Evolutionary conservation across 1,139 yeast genomes (phyloP).

Genomic region (Debaryomyces subglobosus): DNA sequence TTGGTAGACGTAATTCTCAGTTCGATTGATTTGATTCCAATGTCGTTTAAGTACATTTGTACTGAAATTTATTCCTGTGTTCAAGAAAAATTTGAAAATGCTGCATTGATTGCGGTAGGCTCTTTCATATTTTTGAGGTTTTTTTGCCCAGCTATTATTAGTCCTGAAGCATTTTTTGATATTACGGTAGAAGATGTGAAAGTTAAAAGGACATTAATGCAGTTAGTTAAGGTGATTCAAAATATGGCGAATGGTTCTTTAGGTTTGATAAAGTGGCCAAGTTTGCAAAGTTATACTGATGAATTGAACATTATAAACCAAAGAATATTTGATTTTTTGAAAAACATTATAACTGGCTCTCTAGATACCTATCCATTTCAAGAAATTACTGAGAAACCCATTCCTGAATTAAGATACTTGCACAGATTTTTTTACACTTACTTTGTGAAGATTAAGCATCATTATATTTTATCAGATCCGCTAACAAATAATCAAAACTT

Average conservation of each 20-base stretch:
- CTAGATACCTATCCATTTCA: conserved; percentile 34
- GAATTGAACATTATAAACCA: conserved; percentile 48
- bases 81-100: conserved; percentile 64
- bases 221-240: conserved; percentile 84
- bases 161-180: conserved; percentile 69
- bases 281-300: conserved; percentile 43
- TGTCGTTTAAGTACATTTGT: conserved; percentile 74
- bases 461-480: conserved; percentile 31
- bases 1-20: conserved; percentile 64
- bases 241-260: conserved; percentile 82
- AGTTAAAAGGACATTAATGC: conserved; percentile 74
- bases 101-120: conserved; percentile 76
- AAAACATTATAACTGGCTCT: conserved; percentile 19
- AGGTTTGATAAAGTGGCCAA: conserved; percentile 61
- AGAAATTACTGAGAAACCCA: conserved; percentile 27
- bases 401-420: conserved; percentile 56
- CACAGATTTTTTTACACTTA: conserved; percentile 70
- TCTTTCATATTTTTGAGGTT: conserved; percentile 84
- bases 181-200: conserved; percentile 50
- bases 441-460: conserved; percentile 55
- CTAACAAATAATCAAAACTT: conserved; percentile 23
- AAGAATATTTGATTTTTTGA: conserved; percentile 53
- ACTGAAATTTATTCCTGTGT: conserved; percentile 71
- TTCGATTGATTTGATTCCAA: conserved; percentile 64
- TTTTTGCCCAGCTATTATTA: conserved; percentile 88